These are phyloP conservation scores for Cetraspora pellucida DNA, from an alignment of 192 early-diverging fungal genomes.

Conservation along the genomic window DNA sequence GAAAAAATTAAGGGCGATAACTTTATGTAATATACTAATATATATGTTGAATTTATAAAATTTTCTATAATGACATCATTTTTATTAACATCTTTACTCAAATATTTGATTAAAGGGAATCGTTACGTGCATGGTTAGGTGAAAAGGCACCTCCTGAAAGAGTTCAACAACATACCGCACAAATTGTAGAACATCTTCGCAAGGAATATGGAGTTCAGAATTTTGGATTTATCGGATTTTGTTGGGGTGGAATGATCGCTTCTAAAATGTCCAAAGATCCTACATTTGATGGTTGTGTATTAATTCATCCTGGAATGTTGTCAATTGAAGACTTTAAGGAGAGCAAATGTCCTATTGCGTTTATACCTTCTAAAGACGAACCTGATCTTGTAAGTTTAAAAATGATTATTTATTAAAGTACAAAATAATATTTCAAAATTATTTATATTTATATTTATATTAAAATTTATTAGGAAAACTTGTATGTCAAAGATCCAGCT, in stretches of 20 bases:
- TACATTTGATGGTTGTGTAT: background rate
- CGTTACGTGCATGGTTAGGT: no score
- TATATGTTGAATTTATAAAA: no score
- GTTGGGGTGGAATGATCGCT: background rate
- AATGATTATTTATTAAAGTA: background rate
- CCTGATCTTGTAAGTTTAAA: background rate
- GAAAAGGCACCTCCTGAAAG: background rate
- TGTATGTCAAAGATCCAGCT: background rate
- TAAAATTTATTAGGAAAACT: background rate
- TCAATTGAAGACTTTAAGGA: background rate
- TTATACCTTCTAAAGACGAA: background rate
- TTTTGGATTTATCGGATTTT: background rate
- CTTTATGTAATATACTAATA: no score
- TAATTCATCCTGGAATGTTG: background rate
- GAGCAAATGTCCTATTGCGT: background rate
- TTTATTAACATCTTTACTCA: no score
- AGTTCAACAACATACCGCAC: background rate
- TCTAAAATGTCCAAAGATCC: background rate
- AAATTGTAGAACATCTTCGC: background rate
- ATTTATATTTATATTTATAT: background rate
- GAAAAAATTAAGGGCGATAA: no score
- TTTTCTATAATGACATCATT: no score
- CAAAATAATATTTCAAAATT: background rate
- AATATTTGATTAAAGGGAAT: no score
- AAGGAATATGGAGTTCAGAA: background rate